Evolutionary conservation across 805 yeast species (phyloP).

Genomic region (Candida michaelii): DNA sequence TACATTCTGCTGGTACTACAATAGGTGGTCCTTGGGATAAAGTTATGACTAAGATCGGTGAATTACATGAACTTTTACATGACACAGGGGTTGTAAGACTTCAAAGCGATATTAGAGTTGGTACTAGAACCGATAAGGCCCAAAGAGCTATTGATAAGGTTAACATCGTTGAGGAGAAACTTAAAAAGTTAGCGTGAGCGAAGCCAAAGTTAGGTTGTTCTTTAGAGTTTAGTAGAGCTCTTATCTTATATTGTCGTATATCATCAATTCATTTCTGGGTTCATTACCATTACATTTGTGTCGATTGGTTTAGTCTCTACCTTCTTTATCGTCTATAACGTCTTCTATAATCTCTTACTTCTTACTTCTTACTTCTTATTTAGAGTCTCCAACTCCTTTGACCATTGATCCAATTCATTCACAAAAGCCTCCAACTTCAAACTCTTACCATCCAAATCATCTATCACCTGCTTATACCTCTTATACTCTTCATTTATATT

Average conservation of each 20-base stretch:
- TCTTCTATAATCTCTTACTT: no score
- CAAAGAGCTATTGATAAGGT: constrained; percentile 76
- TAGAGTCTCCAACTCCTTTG: constrained; percentile 22
- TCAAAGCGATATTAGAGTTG: constrained; percentile 84
- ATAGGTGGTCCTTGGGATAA: constrained; percentile 92
- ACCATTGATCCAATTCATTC: constrained; percentile 62
- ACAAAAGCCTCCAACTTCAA: constrained; percentile 46
- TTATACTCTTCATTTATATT: constrained; percentile 28
- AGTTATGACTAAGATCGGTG: constrained; percentile 77
- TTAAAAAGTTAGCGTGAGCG: constrained; percentile 19
- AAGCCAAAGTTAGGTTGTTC: no score
- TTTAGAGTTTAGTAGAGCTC: no score
- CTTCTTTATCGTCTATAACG: no score
- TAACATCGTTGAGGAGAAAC: constrained; percentile 58
- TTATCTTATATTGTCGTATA: no score
- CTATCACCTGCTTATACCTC: constrained; percentile 21
- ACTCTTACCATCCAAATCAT: constrained; percentile 34
- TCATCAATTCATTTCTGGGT: no score
- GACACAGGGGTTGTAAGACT: constrained; percentile 69
- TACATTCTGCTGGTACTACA: constrained; percentile 93
- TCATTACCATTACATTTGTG: neutral
- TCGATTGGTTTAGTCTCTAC: no score
- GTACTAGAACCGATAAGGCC: constrained; percentile 75
- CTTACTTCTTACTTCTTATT: neutral
- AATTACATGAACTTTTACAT: constrained; percentile 72